Percentiles rank a stretch among this genome's conserved stretches.
phyloP scores from a whole-genome alignment of 768 basidiomycete species.

The Russula sp. region DNA sequence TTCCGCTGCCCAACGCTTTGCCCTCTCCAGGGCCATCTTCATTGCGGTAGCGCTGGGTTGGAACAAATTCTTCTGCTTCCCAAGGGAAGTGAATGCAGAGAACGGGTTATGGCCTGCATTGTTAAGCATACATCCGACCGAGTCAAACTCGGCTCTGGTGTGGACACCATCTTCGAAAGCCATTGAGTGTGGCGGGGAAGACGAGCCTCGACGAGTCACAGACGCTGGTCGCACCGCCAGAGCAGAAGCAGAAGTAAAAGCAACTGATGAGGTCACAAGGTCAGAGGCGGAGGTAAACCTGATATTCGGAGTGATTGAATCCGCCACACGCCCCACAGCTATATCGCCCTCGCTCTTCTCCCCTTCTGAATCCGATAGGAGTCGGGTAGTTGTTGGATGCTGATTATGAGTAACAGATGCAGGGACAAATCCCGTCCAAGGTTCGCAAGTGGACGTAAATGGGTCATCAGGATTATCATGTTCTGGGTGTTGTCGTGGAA shows the following conservation, averaged over 20 bases:
- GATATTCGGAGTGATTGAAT: not conserved
- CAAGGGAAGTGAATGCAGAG: slow-evolving; percentile 11
- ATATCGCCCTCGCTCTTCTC: not conserved
- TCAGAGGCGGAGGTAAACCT: slow-evolving; percentile 11
- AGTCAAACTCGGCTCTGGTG: not conserved
- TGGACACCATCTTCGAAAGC: not conserved
- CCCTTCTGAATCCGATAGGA: not conserved
- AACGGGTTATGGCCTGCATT: not conserved
- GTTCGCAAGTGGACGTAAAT: slow-evolving; percentile 4
- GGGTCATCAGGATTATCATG: slow-evolving; percentile 9
- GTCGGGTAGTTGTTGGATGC: not conserved
- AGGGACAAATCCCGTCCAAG: not conserved
- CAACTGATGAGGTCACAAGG: not conserved
- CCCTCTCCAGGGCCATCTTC: slow-evolving; percentile 3
- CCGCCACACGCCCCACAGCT: not conserved
- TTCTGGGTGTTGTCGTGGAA: not conserved
- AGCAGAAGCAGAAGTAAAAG: slow-evolving; percentile 9
- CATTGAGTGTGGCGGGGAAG: not conserved
- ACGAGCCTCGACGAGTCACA: not conserved
- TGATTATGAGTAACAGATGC: not conserved
- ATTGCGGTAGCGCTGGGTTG: slow-evolving; percentile 12
- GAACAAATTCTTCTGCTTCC: slow-evolving; percentile 10
- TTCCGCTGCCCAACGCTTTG: slow-evolving; percentile 15
- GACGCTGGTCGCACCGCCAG: not conserved
- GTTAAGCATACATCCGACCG: not conserved